These are phyloP conservation scores for Umbellularia californica DNA, from an alignment of 164 flowering plant species.

Conservation along the genomic window DNA sequence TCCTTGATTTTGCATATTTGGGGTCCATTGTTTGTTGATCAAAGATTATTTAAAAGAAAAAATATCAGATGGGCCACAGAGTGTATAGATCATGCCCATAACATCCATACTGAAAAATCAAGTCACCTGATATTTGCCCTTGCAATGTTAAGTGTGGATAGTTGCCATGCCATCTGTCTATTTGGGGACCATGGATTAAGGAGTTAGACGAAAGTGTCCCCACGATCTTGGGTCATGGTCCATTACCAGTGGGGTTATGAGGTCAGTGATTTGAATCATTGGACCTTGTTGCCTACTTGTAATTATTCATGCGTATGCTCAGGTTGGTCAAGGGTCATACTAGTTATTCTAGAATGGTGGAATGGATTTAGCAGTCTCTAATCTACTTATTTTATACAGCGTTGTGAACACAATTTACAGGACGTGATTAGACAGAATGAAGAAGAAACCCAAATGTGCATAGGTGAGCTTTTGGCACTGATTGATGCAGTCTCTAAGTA, in stretches of 20 bases:
- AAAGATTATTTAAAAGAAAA: background rate
- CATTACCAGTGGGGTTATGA: too few species aligned
- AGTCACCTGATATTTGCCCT: background rate
- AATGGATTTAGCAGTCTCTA: background rate
- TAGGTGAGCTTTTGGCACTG: constrained; percentile 49
- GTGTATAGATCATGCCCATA: background rate
- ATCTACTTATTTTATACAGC: constrained; percentile 30
- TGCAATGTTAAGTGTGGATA: background rate
- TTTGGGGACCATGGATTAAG: too few species aligned
- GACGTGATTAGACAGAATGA: constrained; percentile 45
- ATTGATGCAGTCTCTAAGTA: constrained; percentile 59
- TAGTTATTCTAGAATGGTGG: too few species aligned
- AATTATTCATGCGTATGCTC: too few species aligned
- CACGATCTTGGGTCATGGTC: too few species aligned
- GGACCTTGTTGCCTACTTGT: too few species aligned
- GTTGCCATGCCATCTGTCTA: too few species aligned
- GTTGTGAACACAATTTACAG: constrained; percentile 40
- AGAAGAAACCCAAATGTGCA: constrained; percentile 56
- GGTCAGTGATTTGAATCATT: too few species aligned
- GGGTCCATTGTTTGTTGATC: background rate
- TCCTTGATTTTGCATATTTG: background rate
- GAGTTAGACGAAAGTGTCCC: too few species aligned
- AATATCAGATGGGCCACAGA: background rate
- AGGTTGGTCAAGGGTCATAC: too few species aligned
- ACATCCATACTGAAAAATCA: background rate